These are phyloP conservation scores for Lentithecium fluviatile DNA, from an alignment of 495 filamentous ascomycete genomes.

Conservation along the genomic window DNA sequence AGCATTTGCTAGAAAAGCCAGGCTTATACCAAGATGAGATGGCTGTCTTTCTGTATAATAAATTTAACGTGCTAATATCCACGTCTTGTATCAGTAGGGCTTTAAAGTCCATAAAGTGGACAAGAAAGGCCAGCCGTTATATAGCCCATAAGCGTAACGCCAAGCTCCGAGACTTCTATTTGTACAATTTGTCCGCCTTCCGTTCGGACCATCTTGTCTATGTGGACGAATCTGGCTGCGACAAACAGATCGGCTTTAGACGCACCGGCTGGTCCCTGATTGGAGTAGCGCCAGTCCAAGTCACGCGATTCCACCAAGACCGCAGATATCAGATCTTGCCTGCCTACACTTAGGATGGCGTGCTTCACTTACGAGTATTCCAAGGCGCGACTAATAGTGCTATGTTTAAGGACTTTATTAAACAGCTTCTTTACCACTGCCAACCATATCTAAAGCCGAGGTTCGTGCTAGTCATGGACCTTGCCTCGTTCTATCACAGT, in stretches of 20 bases:
- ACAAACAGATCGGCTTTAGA: too few species aligned
- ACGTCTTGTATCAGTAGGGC: constrained; percentile 34
- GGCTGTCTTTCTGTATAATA: constrained; percentile 41
- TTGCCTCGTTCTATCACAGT: constrained; percentile 46
- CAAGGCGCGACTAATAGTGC: constrained; percentile 44
- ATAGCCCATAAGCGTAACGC: constrained; percentile 41
- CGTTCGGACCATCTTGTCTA: not conserved
- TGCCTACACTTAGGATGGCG: constrained; percentile 46
- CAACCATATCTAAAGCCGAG: constrained; percentile 45
- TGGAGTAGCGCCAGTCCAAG: not conserved
- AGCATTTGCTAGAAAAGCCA: too few species aligned
- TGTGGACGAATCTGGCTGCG: too few species aligned
- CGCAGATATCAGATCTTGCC: constrained; percentile 41
- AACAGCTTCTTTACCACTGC: constrained; percentile 46
- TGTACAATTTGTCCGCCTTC: constrained; percentile 37
- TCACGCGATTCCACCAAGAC: not conserved
- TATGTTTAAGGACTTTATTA: constrained; percentile 47
- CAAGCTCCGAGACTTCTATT: constrained; percentile 44
- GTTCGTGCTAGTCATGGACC: constrained; percentile 51
- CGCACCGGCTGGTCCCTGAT: constrained; percentile 3
- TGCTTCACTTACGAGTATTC: constrained; percentile 43
- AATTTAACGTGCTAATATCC: constrained; percentile 38
- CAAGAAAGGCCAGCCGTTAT: constrained; percentile 39
- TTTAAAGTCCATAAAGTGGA: constrained; percentile 22
- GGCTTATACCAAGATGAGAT: constrained; percentile 44